Evolutionary conservation across 169 alveolate genomes (phyloP).

Genomic region (Plasmodium ovale): DNA sequence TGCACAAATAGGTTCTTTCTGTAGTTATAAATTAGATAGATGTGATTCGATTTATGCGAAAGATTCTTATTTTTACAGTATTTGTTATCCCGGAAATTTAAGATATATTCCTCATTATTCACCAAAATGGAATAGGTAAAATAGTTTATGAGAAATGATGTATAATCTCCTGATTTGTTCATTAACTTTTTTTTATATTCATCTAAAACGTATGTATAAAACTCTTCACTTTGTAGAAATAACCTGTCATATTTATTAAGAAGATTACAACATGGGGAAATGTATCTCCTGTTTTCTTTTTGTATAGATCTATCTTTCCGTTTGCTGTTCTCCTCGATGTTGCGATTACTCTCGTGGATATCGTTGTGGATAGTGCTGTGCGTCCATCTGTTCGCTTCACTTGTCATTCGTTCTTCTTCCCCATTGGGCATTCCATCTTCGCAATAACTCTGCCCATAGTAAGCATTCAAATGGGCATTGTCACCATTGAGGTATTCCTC

Average conservation of each 20-base stretch:
- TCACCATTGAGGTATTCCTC: background rate
- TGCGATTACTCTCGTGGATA: too few relatives aligned
- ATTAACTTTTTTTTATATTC: slow-evolving; percentile 32
- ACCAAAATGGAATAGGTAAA: slow-evolving; percentile 43
- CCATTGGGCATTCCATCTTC: background rate
- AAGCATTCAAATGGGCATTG: background rate
- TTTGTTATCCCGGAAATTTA: slow-evolving; percentile 70
- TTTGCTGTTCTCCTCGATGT: background rate
- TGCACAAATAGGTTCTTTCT: slow-evolving; percentile 53
- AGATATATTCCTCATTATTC: slow-evolving; percentile 43
- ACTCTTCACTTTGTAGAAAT: slow-evolving; percentile 42
- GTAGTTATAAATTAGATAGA: slow-evolving; percentile 62
- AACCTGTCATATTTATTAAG: slow-evolving; percentile 16
- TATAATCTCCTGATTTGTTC: slow-evolving; percentile 3
- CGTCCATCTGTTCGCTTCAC: background rate
- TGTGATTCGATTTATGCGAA: slow-evolving; percentile 75
- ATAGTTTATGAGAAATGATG: slow-evolving; percentile 23
- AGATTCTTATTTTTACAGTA: slow-evolving; percentile 63
- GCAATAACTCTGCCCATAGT: background rate
- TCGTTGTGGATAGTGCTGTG: background rate
- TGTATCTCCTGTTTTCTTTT: background rate
- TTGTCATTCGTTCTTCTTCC: background rate
- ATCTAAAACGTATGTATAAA: slow-evolving; percentile 27
- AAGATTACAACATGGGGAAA: too few relatives aligned
- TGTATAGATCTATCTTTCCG: background rate